Base-by-base conservation (phyloP, 2,329 filamentous ascomycete genomes). In the Saccharata proteae region DNA sequence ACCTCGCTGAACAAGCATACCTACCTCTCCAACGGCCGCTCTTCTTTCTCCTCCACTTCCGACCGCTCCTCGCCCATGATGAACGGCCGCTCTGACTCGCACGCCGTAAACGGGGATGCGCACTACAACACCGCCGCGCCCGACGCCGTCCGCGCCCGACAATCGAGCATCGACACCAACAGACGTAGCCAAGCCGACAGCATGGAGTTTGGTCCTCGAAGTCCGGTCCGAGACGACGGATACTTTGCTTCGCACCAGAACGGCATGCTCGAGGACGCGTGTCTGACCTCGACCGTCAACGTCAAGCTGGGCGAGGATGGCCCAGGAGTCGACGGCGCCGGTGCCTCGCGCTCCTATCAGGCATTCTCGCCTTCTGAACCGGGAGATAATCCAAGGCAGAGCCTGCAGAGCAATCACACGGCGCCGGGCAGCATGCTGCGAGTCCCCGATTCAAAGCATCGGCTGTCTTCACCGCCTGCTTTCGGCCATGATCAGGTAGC, bases 391-490 rank as follows among this genome's bases (percentile, higher is more conserved):
- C 37, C 43, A n/a, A 40, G 42, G 30, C 32, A 24, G 16, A 9
- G 32, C 4, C 10, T 26, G 12, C 37, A 38, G 26, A 44, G 41
- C 32, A 37, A 40, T 14, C 39, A 41, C 26, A 40, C 38, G 9
- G 45, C 33, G 2, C 28, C 33, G 23, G 38, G 41, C 51, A 12
- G 53, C 48, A 42, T 47, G 44, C 35, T 62, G 51, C 41, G 58
- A 45, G 38, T 61, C 43, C 45, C 55, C 32, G 30, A 32, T 13
- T 43, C 34, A 30, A 40, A 45, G 51, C 43, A 55, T 35, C 65
- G 74, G 47, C 74, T 76, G 42, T 79, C 77, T 4, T 75, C 76
- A 2, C 75, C 79, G 7, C 65, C 77, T 40, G 51, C 30, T 47
- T 71, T 45, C 71, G 74, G 43, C 58, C 20, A 30, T 25, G 26